Percentiles rank a stretch among this genome's conserved stretches.
Conservation (phyloP, 352 stramenopile genomes). For the Globisporangium alternatum region DNA sequence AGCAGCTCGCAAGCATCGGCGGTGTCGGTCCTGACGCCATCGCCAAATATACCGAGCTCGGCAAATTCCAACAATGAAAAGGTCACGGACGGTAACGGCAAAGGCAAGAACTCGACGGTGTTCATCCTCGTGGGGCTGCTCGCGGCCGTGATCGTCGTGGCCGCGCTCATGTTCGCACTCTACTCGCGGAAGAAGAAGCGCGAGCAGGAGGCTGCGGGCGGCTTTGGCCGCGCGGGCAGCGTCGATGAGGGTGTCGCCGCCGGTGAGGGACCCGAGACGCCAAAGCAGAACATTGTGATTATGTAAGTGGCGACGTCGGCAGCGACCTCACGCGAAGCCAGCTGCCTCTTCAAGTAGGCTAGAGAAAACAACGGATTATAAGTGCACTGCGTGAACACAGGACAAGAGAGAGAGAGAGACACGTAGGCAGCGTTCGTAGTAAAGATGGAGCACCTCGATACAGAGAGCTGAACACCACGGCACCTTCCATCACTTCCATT, state of each 20-base stretch:
- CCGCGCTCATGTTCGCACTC: slow-evolving; percentile 66
- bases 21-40: background rate
- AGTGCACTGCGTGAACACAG: slow-evolving; percentile 2
- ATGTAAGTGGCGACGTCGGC: slow-evolving; percentile 43
- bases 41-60: slow-evolving; percentile 17
- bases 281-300: slow-evolving; percentile 74
- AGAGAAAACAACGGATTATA: slow-evolving; percentile 11
- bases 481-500: background rate
- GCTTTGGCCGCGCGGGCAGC: slow-evolving; percentile 41
- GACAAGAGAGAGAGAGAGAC: background rate
- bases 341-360: slow-evolving; percentile 2
- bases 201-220: slow-evolving; percentile 46
- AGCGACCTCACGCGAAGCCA: background rate
- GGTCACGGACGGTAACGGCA: slow-evolving; percentile 26
- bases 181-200: slow-evolving; percentile 72
- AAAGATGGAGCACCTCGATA: background rate
- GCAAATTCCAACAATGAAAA: slow-evolving; percentile 17
- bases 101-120: slow-evolving; percentile 43
- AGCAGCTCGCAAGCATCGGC: slow-evolving; percentile 11
- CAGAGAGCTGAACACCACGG: background rate
- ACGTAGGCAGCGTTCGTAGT: background rate
- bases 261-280: slow-evolving; percentile 47
- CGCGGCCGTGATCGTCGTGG: slow-evolving; percentile 58
- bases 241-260: slow-evolving; percentile 27
- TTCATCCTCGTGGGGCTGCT: slow-evolving; percentile 71